phyloP scores from a whole-genome alignment of 2,329 filamentous ascomycete species.

The Aspergillus fischeri region DNA sequence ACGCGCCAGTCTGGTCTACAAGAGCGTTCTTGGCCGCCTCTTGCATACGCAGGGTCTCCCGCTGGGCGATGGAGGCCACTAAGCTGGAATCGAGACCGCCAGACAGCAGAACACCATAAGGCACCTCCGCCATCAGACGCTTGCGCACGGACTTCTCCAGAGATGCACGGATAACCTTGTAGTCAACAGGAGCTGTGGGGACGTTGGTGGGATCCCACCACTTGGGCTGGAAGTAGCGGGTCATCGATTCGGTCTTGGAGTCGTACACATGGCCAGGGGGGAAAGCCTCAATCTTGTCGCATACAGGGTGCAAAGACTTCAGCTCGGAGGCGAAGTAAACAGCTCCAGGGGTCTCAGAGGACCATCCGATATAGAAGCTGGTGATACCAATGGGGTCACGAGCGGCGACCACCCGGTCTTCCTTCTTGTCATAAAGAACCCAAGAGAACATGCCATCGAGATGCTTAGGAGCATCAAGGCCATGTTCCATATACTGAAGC shows the following conservation, averaged over 20 bases:
- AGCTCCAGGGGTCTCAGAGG: slow-evolving; percentile 73
- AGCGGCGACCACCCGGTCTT: slow-evolving; percentile 88
- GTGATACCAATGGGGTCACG: slow-evolving; percentile 96
- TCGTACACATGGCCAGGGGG: slow-evolving; percentile 95
- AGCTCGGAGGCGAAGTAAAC: slow-evolving; percentile 97
- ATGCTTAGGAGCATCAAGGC: slow-evolving; percentile 83
- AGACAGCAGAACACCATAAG: slow-evolving; percentile 92
- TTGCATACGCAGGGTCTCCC: slow-evolving; percentile 78
- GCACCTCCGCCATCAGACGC: slow-evolving; percentile 97
- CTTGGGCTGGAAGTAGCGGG: slow-evolving; percentile 82
- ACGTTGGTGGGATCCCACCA: slow-evolving; percentile 86
- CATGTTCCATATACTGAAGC: slow-evolving; percentile 81
- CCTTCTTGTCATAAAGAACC: slow-evolving; percentile 92
- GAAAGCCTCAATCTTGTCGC: slow-evolving; percentile 91
- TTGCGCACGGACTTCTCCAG: slow-evolving; percentile 92
- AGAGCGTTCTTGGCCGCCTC: slow-evolving; percentile 50
- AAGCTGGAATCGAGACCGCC: slow-evolving; percentile 94
- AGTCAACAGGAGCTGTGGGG: slow-evolving; percentile 75
- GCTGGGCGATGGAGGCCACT: slow-evolving; percentile 90
- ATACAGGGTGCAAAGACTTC: slow-evolving; percentile 88
- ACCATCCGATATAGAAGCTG: slow-evolving; percentile 94
- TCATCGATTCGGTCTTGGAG: slow-evolving; percentile 80
- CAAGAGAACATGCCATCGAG: slow-evolving; percentile 99
- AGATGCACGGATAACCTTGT: slow-evolving; percentile 73
- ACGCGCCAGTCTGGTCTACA: slow-evolving; percentile 41